Conservation (phyloP, 257 asterid genomes). For the Datura wrightii region DNA sequence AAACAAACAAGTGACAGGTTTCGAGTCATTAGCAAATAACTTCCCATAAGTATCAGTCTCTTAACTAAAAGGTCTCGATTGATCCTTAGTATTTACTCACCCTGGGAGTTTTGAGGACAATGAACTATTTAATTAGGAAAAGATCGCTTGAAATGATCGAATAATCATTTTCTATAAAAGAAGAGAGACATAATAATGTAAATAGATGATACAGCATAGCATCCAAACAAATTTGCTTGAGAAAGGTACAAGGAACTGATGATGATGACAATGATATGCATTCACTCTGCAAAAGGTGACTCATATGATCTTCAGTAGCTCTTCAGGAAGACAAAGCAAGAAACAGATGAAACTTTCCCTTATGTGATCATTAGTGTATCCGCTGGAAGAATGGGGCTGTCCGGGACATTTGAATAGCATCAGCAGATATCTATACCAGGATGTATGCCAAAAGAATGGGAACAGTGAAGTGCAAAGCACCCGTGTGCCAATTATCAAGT, state of each 20-base stretch:
- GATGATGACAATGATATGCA: constrained; percentile 1
- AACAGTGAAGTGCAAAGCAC: constrained; percentile 7
- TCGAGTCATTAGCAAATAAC: neutral
- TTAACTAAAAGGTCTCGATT: neutral
- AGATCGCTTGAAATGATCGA: neutral
- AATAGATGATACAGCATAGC: neutral
- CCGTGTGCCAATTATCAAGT: neutral
- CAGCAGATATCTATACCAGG: neutral
- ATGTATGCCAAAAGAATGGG: neutral
- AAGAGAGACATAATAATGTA: neutral
- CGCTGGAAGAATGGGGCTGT: constrained; percentile 3
- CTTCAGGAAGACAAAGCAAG: neutral
- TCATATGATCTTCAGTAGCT: neutral
- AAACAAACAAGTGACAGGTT: neutral
- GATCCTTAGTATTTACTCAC: neutral
- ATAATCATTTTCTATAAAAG: neutral
- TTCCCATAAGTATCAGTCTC: neutral
- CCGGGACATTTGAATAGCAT: constrained; percentile 6
- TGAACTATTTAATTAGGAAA: neutral
- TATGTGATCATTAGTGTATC: neutral
- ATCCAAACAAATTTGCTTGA: neutral
- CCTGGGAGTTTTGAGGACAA: neutral
- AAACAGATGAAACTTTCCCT: neutral
- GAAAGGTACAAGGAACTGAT: constrained; percentile 5
- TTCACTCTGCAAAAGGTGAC: neutral